These are phyloP conservation scores for Acanthamoeba quina DNA, from an alignment of 208 protist species.

Conservation along the genomic window DNA sequence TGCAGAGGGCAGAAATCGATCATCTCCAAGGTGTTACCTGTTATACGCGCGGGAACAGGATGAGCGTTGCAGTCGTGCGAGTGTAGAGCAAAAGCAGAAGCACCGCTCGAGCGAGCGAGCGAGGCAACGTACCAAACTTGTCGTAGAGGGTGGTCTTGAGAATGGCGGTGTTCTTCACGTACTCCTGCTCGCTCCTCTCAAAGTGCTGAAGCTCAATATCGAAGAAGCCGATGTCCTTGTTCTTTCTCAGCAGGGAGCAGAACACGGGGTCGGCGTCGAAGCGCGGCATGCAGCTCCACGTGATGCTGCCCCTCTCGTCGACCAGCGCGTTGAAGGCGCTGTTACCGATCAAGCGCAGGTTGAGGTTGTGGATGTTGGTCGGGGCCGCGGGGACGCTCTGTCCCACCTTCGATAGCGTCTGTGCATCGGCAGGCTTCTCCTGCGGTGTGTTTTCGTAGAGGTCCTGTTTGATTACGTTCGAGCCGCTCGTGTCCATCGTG, in stretches of 20 bases:
- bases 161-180: conserved; percentile 84
- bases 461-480: conserved; percentile 36
- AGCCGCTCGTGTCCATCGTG: conserved; percentile 17
- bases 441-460: conserved; percentile 28
- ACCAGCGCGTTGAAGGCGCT: conserved; percentile 81
- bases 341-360: conserved; percentile 83
- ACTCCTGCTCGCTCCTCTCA: conserved; percentile 81
- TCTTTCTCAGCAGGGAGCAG: conserved; percentile 80
- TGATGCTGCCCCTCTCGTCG: conserved; percentile 76
- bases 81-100: neutral
- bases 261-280: conserved; percentile 88
- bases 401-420: conserved; percentile 14
- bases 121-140: conserved; percentile 59
- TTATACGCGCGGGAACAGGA: neutral
- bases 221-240: conserved; percentile 84
- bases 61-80: neutral
- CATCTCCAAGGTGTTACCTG: conserved; percentile 69
- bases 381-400: neutral
- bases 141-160: conserved; percentile 83
- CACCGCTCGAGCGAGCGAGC: neutral
- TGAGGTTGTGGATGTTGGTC: conserved; percentile 80
- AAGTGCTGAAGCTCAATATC: conserved; percentile 84
- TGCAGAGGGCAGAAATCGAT: conserved; percentile 71
- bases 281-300: conserved; percentile 82
- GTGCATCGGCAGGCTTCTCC: neutral